Evolutionary conservation across 345 rosid species (phyloP), one percentile per base, ranked within the genome.

Genomic region (Acer campestre): DNA sequence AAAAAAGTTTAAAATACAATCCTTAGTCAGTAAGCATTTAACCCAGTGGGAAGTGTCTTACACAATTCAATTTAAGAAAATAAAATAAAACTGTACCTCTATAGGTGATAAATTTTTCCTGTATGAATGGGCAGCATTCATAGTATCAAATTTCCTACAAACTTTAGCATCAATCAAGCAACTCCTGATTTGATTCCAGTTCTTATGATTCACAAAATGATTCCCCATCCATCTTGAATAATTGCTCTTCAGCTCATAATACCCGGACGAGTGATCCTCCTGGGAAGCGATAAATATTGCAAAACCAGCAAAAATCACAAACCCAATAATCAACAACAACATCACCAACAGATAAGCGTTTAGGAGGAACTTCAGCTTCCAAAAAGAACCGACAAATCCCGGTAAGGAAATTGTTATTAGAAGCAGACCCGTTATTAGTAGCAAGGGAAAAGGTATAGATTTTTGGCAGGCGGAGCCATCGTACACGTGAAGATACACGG

Each of bases 101-200:
- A 80, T 0, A 42, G 76, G 79, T 40, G 82, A 75, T 9, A 75
- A 70, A 35, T 70, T 35, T 17, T 9, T 63, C 27, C 27, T 20
- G 49, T 67, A 62, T 49, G 59, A 38, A 67, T 48, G 0, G 38
- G 38, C 46, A 13, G 12, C 11, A 35, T 42, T 13, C 13, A 51
- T 31, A 3, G 46, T 51, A 40, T 17, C 16, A 61, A 72, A 6
- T 2, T 10, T 72, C 10, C 18, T 31, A 53, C 88, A 85, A 78
- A 82, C 66, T 5, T 75, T 25, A 59, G 73, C 61, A 31, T 77
- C 80, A 64, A 78, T 49, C 71, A 85, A 55, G 73, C 88, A 85
- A 82, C 75, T 78, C 79, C 58, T 82, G 7, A 80, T 31, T n/a
- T 0, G 40, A 27, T 31, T 68, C 88, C 88, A 82, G 8, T 72